Base-by-base conservation (phyloP, 2,329 filamentous ascomycete genomes). In the Huntiella decipiens region DNA sequence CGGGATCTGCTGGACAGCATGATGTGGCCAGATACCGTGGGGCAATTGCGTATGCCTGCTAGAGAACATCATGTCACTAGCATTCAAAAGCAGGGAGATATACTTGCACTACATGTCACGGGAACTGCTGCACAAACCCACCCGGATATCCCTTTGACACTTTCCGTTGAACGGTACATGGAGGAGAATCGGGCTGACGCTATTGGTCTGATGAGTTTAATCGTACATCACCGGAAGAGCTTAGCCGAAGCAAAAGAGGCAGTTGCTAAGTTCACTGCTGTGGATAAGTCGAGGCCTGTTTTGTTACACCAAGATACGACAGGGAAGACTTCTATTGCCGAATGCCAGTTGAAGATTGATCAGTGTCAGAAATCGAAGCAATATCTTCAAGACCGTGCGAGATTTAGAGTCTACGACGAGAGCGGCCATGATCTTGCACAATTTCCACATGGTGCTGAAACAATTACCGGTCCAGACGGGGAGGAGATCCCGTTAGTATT, bases 131-230 rank as follows among this genome's bases (percentile, higher is more conserved):
- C 58, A 5, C 63, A 63, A 38, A 17, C 22, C 13, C 61, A 61
- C 2, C 60, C 72, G 37, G 66, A 72, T 3, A 65, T 75, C 32
- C 71, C 71, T 4, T 57, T 59, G 37, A 57, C 66, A 10, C 65
- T 73, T 50, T 74, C 71, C 52, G 65, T 68, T 1, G 71, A 74
- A 54, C 65, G 63, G n/a, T 75, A 74, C 48, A 56, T 71, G 44
- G 58, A 60, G 41, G 56, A 53, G 8, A 63, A 65, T 11, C 66
- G 64, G 46, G 58, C 66, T 8, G 64, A 68, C 44, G 66, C 70
- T 11, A 44, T 50, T 16, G 50, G 51, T 11, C 42, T 52, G 7
- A 45, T 50, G 44, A 42, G 43, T 31, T 41, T 50, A 22, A 38
- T 48, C 10, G 43, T 43, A 16, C 22, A 48, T 28, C 45, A 50